Percentiles rank a stretch among this genome's conserved stretches.
Evolutionary conservation across 306 rosid species (phyloP).

Genomic region (Prosopis cineraria): DNA sequence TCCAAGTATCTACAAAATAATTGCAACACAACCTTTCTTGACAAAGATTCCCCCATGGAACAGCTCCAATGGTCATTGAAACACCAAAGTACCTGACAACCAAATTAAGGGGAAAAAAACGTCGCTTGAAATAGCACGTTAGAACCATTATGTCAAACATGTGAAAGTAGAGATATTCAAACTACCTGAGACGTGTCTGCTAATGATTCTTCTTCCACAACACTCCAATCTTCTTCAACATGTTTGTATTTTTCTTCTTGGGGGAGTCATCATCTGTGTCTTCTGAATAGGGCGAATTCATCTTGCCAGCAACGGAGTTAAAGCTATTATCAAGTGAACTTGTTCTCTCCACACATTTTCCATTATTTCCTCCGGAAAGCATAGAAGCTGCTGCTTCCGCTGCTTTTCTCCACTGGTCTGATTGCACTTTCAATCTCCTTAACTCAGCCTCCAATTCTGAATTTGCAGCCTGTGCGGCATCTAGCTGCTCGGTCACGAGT

Average conservation of each 20-base stretch:
- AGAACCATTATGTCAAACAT: conserved; percentile 1
- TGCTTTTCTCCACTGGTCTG: conserved; percentile 97
- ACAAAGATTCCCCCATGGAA: conserved; percentile 12
- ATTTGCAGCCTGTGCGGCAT: conserved; percentile 72
- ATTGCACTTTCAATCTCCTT: conserved; percentile 84
- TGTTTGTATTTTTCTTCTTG: conserved; percentile 82
- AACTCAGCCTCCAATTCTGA: conserved; percentile 84
- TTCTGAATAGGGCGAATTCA: conserved; percentile 71
- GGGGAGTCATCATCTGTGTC: conserved; percentile 85
- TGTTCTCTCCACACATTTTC: conserved; percentile 60
- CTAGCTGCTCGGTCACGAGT: conserved; percentile 78
- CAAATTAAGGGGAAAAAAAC: neutral
- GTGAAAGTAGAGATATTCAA: neutral
- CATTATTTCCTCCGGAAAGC: conserved; percentile 69
- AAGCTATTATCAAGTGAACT: conserved; percentile 61
- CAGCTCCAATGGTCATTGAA: conserved; percentile 22
- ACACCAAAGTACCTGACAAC: conserved; percentile 21
- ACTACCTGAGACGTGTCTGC: conserved; percentile 31
- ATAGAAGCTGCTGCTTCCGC: conserved; percentile 93
- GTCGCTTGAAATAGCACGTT: conserved; percentile 5
- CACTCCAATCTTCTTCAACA: conserved; percentile 95
- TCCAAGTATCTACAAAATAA: conserved; percentile 21
- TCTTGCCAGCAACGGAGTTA: conserved; percentile 51
- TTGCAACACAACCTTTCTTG: neutral
- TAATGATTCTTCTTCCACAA: conserved; percentile 89